A percentile compares a stretch with the other conserved stretches of the same genome.
These are phyloP conservation scores for Diplotaxis tenuifolia DNA, from an alignment of 345 rosid genomes.

Conservation along the genomic window DNA sequence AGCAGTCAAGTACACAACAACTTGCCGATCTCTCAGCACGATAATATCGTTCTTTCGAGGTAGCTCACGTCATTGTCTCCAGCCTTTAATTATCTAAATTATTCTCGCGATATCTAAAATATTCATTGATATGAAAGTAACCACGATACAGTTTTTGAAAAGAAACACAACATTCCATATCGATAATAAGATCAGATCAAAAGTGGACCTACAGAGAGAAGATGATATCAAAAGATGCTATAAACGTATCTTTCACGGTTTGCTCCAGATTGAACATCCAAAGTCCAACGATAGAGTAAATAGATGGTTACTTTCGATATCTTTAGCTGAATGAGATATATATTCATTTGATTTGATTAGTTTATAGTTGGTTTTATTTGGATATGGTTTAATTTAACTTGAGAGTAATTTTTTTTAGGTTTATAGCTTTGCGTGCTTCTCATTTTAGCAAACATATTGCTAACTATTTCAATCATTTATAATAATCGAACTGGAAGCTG, in stretches of 20 bases:
- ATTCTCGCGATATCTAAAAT: neutral
- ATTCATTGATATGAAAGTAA: no score
- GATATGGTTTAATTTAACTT: neutral
- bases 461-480: no score
- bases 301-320: neutral
- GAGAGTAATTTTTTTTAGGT: neutral
- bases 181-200: constrained; percentile 21
- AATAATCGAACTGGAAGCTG: no score
- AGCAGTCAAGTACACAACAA: constrained; percentile 3
- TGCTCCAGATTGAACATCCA: constrained; percentile 17
- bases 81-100: constrained; percentile 1
- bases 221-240: constrained; percentile 21
- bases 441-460: neutral
- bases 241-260: constrained; percentile 20
- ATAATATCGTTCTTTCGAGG: constrained; percentile 1
- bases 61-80: constrained; percentile 25
- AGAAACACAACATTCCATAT: constrained; percentile 21
- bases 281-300: neutral
- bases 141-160: no score
- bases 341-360: neutral
- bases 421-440: neutral
- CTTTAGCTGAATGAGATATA: neutral
- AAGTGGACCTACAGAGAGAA: constrained; percentile 6
- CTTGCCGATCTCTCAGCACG: constrained; percentile 6
- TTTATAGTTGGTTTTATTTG: neutral